phyloP scores from a whole-genome alignment of 2,329 filamentous ascomycete genomes.

The Penicillium sp. region DNA sequence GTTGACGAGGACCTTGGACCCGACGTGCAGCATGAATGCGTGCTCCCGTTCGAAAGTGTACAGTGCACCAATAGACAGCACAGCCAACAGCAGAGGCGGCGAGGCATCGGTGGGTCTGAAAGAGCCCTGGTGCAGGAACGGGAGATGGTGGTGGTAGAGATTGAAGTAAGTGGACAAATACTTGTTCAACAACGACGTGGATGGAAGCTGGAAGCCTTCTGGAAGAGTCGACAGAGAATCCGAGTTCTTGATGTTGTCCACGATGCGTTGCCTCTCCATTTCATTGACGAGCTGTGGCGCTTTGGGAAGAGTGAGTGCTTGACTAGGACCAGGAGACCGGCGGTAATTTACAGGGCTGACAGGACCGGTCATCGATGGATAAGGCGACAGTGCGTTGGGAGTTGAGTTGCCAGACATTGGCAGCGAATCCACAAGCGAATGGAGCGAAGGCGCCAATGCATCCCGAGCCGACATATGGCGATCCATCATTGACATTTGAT shows the following conservation, averaged over 20 bases:
- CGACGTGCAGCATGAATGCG: constrained; percentile 94
- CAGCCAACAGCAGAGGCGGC: constrained; percentile 78
- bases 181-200: constrained; percentile 75
- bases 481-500: constrained; percentile 65
- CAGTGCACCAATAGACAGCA: constrained; percentile 89
- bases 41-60: constrained; percentile 98
- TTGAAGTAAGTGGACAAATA: constrained; percentile 96
- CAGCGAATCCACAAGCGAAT: constrained; percentile 69
- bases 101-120: constrained; percentile 78
- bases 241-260: constrained; percentile 77
- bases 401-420: constrained; percentile 66
- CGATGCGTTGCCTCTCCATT: constrained; percentile 76
- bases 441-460: constrained; percentile 61
- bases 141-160: constrained; percentile 93
- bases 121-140: constrained; percentile 88
- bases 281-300: constrained; percentile 80
- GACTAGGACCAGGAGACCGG: constrained; percentile 65
- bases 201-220: constrained; percentile 85
- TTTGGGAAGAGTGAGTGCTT: constrained; percentile 61
- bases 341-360: constrained; percentile 67
- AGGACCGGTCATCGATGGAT: constrained; percentile 63
- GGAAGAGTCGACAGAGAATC: constrained; percentile 80
- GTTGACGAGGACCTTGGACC: constrained; percentile 94
- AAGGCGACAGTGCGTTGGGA: constrained; percentile 70
- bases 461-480: constrained; percentile 58